Conservation (phyloP, 139 green algal genomes). For the Pycnococcus provasolii region DNA sequence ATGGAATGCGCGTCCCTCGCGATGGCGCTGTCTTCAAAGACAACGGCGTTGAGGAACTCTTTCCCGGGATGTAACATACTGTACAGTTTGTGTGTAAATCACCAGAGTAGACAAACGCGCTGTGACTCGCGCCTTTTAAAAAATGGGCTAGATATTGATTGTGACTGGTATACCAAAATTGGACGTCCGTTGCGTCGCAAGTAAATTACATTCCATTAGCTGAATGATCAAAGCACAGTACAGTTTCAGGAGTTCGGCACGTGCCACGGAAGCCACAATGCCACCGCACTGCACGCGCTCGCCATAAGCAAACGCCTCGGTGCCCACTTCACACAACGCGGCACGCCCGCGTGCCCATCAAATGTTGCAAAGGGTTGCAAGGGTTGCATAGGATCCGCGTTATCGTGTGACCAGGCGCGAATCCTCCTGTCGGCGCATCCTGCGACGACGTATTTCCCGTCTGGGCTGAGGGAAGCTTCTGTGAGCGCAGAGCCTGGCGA, state of each 20-base stretch:
- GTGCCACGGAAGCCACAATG: slow-evolving; percentile 59
- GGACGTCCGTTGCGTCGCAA: too few relatives aligned
- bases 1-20: neutral
- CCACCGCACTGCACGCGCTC: slow-evolving; percentile 53
- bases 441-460: slow-evolving; percentile 63
- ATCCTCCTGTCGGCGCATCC: slow-evolving; percentile 28
- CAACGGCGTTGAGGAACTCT: neutral
- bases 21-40: neutral
- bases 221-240: too few relatives aligned
- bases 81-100: too few relatives aligned
- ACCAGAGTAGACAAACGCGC: too few relatives aligned
- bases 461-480: slow-evolving; percentile 63
- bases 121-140: too few relatives aligned
- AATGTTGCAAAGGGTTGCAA: slow-evolving; percentile 23
- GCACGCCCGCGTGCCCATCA: slow-evolving; percentile 49
- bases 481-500: slow-evolving; percentile 30
- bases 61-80: neutral
- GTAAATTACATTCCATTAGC: too few relatives aligned
- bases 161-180: too few relatives aligned
- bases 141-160: too few relatives aligned
- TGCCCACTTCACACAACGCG: slow-evolving; percentile 52
- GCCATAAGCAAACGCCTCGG: slow-evolving; percentile 62
- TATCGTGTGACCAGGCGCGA: slow-evolving; percentile 20
- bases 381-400: slow-evolving; percentile 38
- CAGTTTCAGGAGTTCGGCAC: too few relatives aligned